Conservation (phyloP, 768 basidiomycete species). For the Agrocybe pediades region DNA sequence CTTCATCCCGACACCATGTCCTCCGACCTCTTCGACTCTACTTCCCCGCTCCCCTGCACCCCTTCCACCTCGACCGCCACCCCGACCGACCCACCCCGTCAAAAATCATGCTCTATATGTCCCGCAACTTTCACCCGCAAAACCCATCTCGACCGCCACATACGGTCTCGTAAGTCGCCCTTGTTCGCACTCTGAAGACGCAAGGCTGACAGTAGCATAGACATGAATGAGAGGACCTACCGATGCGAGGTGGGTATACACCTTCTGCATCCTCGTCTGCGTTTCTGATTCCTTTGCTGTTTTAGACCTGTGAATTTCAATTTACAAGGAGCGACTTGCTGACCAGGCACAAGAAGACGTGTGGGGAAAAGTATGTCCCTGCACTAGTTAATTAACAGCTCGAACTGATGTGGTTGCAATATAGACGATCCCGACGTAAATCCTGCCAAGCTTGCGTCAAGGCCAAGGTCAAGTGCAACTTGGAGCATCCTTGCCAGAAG, state of each 20-base stretch:
- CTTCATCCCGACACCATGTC: neutral
- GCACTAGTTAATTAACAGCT: neutral
- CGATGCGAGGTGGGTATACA: neutral
- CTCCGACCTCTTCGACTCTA: neutral
- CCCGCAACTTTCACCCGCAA: neutral
- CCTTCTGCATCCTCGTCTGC: neutral
- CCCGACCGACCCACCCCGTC: neutral
- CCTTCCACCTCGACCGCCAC: neutral
- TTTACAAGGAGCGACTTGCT: neutral
- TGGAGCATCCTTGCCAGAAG: neutral
- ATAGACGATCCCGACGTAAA: neutral
- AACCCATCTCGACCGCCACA: neutral
- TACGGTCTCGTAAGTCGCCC: neutral
- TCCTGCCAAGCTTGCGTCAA: neutral
- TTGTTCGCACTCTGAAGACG: neutral
- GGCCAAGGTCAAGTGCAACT: neutral
- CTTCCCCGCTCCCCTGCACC: neutral
- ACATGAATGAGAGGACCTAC: neutral
- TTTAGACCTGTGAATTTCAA: neutral
- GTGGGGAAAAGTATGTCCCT: neutral
- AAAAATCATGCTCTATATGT: neutral
- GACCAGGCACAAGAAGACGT: neutral
- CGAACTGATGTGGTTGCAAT: neutral
- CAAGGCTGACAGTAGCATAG: neutral
- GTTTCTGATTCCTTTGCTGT: neutral